A percentile compares a stretch with the other conserved stretches of the same genome.
Evolutionary conservation across 225 moss, liverwort and hornwort species (phyloP).

Genomic region (Polytrichum formosum): DNA sequence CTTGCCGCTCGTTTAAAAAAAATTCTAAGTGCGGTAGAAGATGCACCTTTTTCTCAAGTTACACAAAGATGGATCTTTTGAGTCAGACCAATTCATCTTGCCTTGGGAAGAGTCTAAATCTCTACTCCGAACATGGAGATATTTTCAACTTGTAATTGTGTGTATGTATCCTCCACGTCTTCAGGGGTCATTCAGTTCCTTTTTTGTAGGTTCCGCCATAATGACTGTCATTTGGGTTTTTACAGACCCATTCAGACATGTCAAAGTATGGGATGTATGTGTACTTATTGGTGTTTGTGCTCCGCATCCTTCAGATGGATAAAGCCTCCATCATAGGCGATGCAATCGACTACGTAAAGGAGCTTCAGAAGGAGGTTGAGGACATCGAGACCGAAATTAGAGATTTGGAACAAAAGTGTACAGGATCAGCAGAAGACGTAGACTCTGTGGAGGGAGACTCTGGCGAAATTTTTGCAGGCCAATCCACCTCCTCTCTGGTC

Average conservation of each 20-base stretch:
- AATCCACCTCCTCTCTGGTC: slow-evolving; percentile 20
- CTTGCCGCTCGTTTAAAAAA: not conserved
- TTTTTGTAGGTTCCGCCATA: too few species aligned
- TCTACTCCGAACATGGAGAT: not conserved
- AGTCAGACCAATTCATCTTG: not conserved
- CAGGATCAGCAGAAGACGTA: slow-evolving; percentile 37
- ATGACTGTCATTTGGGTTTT: too few species aligned
- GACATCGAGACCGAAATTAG: slow-evolving; percentile 51
- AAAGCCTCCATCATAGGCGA: slow-evolving; percentile 60
- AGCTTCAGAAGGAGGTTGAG: slow-evolving; percentile 59
- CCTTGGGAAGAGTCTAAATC: not conserved
- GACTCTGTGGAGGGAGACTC: slow-evolving; percentile 37
- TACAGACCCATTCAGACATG: too few species aligned
- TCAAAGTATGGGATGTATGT: too few species aligned
- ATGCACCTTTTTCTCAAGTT: not conserved
- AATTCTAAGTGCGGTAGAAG: not conserved
- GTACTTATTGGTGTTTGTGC: not conserved
- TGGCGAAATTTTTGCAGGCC: slow-evolving; percentile 44
- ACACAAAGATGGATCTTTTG: not conserved
- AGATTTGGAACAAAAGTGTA: slow-evolving; percentile 49
- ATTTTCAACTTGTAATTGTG: too few species aligned
- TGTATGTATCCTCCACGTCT: too few species aligned
- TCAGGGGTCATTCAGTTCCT: too few species aligned
- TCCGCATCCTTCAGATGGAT: slow-evolving; percentile 35
- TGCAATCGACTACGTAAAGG: slow-evolving; percentile 55